Conservation (phyloP, 2,329 filamentous ascomycete genomes). For the Aspergillus melleus region DNA sequence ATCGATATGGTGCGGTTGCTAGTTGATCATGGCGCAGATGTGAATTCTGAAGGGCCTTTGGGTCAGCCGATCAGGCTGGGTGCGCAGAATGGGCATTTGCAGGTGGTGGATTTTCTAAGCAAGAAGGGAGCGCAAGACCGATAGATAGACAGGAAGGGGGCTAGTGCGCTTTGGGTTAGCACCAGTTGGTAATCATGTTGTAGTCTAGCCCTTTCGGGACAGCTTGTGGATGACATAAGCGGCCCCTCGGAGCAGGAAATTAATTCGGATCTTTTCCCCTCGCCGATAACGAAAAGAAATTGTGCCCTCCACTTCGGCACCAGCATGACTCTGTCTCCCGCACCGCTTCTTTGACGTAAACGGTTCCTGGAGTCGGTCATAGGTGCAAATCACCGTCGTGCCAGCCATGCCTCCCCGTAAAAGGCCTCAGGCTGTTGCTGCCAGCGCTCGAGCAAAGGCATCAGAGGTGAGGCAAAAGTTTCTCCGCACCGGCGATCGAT, state of each 20-base stretch:
- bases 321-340: conserved; percentile 13
- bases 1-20: neutral
- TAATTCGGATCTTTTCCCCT: conserved; percentile 23
- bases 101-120: neutral
- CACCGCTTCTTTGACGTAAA: neutral
- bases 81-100: neutral
- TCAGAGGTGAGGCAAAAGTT: conserved; percentile 36
- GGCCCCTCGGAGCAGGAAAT: conserved; percentile 9
- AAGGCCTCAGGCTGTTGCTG: conserved; percentile 34
- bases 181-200: neutral
- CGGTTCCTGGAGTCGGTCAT: neutral
- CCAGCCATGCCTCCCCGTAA: conserved; percentile 39
- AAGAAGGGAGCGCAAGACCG: neutral
- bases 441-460: conserved; percentile 26
- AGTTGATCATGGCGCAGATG: neutral
- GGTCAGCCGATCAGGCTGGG: neutral
- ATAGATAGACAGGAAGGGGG: no score
- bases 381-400: neutral
- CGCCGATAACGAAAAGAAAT: conserved; percentile 28
- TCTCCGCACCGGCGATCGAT: conserved; percentile 14
- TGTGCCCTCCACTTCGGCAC: conserved; percentile 10
- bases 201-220: conserved; percentile 5
- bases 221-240: conserved; percentile 11
- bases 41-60: neutral
- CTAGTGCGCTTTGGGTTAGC: no score